Base-by-base conservation (phyloP, 2,329 filamentous ascomycete genomes). In the Claviceps monticola region DNA sequence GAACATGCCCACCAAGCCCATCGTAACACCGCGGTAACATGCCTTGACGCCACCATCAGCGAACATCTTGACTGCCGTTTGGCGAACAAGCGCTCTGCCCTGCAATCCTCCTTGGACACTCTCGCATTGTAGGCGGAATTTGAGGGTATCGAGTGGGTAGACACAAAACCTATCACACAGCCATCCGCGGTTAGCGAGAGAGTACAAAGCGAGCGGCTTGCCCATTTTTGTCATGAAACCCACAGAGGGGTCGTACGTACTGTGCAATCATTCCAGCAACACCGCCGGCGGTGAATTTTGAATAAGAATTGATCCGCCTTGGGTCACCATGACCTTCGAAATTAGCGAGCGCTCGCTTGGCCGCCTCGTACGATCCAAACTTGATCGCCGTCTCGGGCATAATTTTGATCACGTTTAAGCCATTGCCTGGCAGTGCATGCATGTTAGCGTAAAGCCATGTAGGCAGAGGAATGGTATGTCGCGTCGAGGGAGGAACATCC, bases 351-450 rank as follows among this genome's bases (percentile, higher is more conserved):
- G 84, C 80, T 56, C 88, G 83, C 73, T 97, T 98, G 8, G 89
- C 85, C 49, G 88, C 89, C 79, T 98, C 93, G 64, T 96, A 98
- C 19, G 90, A 91, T 54, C 93, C 93, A 66, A 98, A 98, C 68
- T 96, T 95, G 64, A 98, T 95, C 26, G 93, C 91, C 29, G 91
- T 96, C 71, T 98, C 93, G 0, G 93, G 93, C 88, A 97, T 95
- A 55, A 98, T 93, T 68, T 98, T 98, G 62, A 96, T 68, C 2
- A 98, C 89, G 60, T 98, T 98, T 59, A 98, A 74, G 3, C 93
- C 93, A 62, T 98, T 98, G 39, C 93, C 90, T 95, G 59, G 5
- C 11, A 34, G 36, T 8, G 50, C 36, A 6, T 19, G 8, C 38
- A 26, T 26, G 38, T 48, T 38, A 38, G 14, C 6, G 7, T 13